These are phyloP conservation scores for Sporothrix humicola DNA, from an alignment of 2,329 filamentous ascomycete genomes.

Conservation along the genomic window DNA sequence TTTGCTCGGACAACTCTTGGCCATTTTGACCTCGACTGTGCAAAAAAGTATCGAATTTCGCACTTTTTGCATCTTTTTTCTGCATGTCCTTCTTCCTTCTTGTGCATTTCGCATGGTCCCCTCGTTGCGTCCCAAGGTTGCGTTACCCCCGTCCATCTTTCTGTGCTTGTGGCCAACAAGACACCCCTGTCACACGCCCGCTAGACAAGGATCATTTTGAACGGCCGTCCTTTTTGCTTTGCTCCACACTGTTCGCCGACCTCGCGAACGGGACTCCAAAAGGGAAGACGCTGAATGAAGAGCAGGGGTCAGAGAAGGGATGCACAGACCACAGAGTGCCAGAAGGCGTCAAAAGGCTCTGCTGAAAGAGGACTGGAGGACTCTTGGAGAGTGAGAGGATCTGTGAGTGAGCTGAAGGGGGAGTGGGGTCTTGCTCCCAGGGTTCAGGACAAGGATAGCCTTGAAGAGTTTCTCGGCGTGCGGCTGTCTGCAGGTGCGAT, in stretches of 20 bases:
- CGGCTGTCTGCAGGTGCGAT: slow-evolving; percentile 16
- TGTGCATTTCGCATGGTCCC: neutral
- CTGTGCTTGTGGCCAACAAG: neutral
- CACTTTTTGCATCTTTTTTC: neutral
- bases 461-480: slow-evolving; percentile 30
- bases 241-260: slow-evolving; percentile 36
- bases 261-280: slow-evolving; percentile 17
- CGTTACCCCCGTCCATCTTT: slow-evolving; percentile 7
- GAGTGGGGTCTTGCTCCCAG: neutral
- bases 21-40: too few relatives aligned
- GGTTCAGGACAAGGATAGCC: slow-evolving; percentile 24
- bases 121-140: neutral
- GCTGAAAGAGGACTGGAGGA: too few relatives aligned
- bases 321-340: too few relatives aligned
- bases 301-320: neutral
- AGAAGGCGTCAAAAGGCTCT: neutral
- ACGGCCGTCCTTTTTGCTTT: slow-evolving; percentile 16
- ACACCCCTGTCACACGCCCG: neutral
- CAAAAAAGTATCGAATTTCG: too few relatives aligned
- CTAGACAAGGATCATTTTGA: slow-evolving; percentile 21
- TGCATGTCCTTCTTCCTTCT: neutral
- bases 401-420: neutral
- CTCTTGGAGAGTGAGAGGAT: neutral
- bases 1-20: too few relatives aligned
- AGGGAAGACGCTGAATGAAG: neutral